These are phyloP conservation scores for Entomophthora muscae DNA, from an alignment of 371 early-diverging fungal genomes.

Conservation along the genomic window DNA sequence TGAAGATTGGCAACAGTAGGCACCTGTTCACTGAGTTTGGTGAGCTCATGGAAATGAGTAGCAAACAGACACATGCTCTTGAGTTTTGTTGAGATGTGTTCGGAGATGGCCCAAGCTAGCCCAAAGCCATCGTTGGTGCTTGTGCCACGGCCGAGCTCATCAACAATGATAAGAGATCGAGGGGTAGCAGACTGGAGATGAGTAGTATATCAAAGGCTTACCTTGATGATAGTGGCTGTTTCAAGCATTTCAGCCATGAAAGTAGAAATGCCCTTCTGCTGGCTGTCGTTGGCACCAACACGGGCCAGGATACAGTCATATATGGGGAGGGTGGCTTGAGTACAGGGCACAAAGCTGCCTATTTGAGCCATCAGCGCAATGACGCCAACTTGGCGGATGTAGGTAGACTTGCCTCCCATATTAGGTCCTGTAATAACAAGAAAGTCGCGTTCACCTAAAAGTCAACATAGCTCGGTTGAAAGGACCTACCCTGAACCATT, in stretches of 20 bases:
- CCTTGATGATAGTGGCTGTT: slow-evolving; percentile 81
- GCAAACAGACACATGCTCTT: slow-evolving; percentile 79
- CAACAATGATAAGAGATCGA: slow-evolving; percentile 91
- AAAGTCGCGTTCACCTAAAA: slow-evolving; percentile 35
- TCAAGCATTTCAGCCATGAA: slow-evolving; percentile 99
- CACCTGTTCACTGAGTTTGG: slow-evolving; percentile 47
- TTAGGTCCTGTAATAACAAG: slow-evolving; percentile 90
- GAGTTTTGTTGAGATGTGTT: slow-evolving; percentile 68
- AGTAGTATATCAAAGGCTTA: slow-evolving; percentile 12
- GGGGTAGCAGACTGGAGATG: slow-evolving; percentile 45
- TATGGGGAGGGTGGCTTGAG: slow-evolving; percentile 54
- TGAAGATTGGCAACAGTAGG: slow-evolving; percentile 69
- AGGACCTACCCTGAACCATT: slow-evolving; percentile 36
- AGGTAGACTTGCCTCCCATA: slow-evolving; percentile 93
- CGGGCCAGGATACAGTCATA: slow-evolving; percentile 89
- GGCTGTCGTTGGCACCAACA: slow-evolving; percentile 94
- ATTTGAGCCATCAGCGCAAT: slow-evolving; percentile 93
- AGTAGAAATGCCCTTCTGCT: slow-evolving; percentile 86
- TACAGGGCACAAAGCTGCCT: slow-evolving; percentile 95
- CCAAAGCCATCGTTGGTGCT: slow-evolving; percentile 97
- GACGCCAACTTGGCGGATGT: slow-evolving; percentile 87
- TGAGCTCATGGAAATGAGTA: slow-evolving; percentile 96
- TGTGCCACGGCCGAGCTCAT: slow-evolving; percentile 98
- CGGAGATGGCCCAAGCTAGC: slow-evolving; percentile 91
- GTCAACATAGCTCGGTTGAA: too few relatives aligned